These are phyloP conservation scores for Cicer yamashitae DNA, from an alignment of 306 rosid species.

Conservation along the genomic window DNA sequence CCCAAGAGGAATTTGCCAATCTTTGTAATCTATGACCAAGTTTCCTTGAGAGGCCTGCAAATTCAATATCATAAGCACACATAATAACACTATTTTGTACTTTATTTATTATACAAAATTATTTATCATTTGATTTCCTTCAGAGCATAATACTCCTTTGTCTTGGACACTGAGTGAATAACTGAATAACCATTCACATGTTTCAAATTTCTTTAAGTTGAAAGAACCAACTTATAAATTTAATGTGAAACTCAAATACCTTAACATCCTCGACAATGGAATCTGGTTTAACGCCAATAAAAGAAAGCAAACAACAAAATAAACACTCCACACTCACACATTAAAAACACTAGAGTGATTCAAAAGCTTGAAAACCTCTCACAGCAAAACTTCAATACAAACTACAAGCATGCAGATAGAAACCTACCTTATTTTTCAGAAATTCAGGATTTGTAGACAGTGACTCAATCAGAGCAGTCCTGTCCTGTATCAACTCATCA, in stretches of 20 bases:
- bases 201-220: slow-evolving; percentile 16
- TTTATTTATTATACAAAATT: background rate
- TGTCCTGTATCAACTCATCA: slow-evolving; percentile 68
- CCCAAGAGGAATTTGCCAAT: slow-evolving; percentile 97
- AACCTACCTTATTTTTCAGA: slow-evolving; percentile 77
- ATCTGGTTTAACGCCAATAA: background rate
- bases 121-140: slow-evolving; percentile 33
- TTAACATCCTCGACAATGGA: slow-evolving; percentile 4
- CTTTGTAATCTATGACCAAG: slow-evolving; percentile 89
- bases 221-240: slow-evolving; percentile 3
- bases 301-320: background rate
- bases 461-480: slow-evolving; percentile 81
- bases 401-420: slow-evolving; percentile 31
- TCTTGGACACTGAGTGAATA: background rate
- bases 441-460: slow-evolving; percentile 90
- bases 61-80: slow-evolving; percentile 39
- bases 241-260: background rate
- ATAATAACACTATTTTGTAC: background rate
- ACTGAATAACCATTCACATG: slow-evolving; percentile 16
- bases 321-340: slow-evolving; percentile 1
- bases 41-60: slow-evolving; percentile 80
- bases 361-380: slow-evolving; percentile 36
- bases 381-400: slow-evolving; percentile 11
- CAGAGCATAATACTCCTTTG: slow-evolving; percentile 10
- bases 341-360: background rate